These are phyloP conservation scores for Castanospermum australe DNA, from an alignment of 306 rosid species.

Conservation along the genomic window DNA sequence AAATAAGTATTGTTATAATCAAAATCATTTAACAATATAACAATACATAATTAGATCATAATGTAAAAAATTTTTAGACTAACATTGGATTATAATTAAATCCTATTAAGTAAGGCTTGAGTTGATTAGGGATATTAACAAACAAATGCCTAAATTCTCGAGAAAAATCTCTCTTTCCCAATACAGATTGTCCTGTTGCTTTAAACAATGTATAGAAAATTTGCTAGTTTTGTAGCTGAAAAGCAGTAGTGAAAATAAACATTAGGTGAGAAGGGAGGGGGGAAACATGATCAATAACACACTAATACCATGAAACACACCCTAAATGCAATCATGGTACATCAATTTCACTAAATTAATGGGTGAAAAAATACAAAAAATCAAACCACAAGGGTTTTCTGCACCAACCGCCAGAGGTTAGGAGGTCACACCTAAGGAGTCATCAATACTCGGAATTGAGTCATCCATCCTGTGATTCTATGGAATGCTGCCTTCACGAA, in stretches of 20 bases:
- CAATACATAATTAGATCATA: too few species aligned
- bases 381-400: constrained; percentile 58
- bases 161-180: neutral
- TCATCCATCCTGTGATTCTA: constrained; percentile 46
- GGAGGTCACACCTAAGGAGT: constrained; percentile 66
- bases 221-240: neutral
- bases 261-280: too few species aligned
- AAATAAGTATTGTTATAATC: too few species aligned
- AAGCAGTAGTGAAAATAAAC: neutral
- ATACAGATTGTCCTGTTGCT: neutral
- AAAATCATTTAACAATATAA: too few species aligned
- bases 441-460: constrained; percentile 46
- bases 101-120: neutral
- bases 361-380: constrained; percentile 35
- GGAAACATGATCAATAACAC: neutral
- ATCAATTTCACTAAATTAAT: constrained; percentile 34
- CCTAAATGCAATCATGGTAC: constrained; percentile 35
- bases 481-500: constrained; percentile 35
- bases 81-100: too few species aligned
- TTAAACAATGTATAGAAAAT: neutral
- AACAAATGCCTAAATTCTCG: too few species aligned
- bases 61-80: too few species aligned
- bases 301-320: constrained; percentile 32
- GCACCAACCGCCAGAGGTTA: constrained; percentile 71
- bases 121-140: too few species aligned